Base-by-base conservation (phyloP, 78 protist species). In the Polysphondylium violaceum region DNA sequence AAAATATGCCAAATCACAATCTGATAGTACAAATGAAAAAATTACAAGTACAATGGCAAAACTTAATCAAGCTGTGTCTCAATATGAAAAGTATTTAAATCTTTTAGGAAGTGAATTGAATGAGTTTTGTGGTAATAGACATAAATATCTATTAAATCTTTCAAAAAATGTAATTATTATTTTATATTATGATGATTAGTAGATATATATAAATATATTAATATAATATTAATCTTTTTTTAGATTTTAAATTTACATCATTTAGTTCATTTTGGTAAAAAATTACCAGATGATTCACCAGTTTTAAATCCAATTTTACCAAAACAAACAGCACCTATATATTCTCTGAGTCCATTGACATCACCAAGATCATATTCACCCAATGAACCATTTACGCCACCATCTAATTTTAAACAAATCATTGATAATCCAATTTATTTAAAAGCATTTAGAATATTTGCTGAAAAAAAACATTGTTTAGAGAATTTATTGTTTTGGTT, bases 391-490 rank as follows among this genome's bases (percentile, higher is more conserved):
- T 51, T 56, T 23, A 27, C 55, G 25, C 79, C 79, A 69, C 91
- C 91, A 83, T 33, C 64, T 17, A 69, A 17, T 4, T 58, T 83
- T 23, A 69, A 69, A 31, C 81, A 69, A 16, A 68, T 83, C 41
- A 29, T 69, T 3, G 58, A 51, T 25, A 60, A 68, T 50, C 77
- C 91, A 69, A 35, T 83, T 29, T 83, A 44, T 41, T 59, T 83
- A 40, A 83, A 83, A 58, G 77, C 91, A 67, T 69, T 83, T 59
- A 83, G 65, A 83, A 83, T 83, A 40, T 83, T 83, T 40, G 25
- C 91, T n/a, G 91, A 83, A 23, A 83, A 83, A 83, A 77, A 83
- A 44, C 91, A 83, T 83, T 74, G 79, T 41, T 23, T 83, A 14
- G 91, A 83, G 56, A 83, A 83, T 59, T 36, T 83, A 35, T 69